A percentile compares a stretch with the other conserved stretches of the same genome.
Evolutionary conservation across 164 flowering plant species (phyloP).

Genomic region (Taxillus chinensis): DNA sequence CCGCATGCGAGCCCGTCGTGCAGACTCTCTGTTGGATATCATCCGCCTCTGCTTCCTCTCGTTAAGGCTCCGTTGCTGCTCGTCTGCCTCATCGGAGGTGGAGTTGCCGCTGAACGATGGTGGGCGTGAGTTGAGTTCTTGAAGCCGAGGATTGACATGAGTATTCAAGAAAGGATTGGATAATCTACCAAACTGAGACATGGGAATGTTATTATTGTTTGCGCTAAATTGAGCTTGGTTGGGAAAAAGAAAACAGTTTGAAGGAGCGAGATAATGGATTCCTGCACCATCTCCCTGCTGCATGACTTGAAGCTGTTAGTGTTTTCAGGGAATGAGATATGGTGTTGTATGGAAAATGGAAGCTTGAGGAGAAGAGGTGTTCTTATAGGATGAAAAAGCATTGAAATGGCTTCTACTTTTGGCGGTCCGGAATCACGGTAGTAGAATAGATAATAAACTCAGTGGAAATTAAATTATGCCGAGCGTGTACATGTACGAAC

Average conservation of each 20-base stretch:
- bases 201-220: constrained; percentile 8
- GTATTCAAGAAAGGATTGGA: constrained; percentile 19
- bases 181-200: constrained; percentile 19
- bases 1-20: constrained; percentile 85
- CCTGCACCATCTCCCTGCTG: neutral
- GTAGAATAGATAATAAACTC: too few species aligned
- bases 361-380: neutral
- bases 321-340: neutral
- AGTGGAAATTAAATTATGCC: too few species aligned
- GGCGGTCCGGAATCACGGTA: too few species aligned
- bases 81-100: constrained; percentile 81
- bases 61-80: constrained; percentile 48
- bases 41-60: constrained; percentile 87
- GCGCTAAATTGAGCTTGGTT: neutral
- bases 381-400: neutral
- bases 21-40: constrained; percentile 94
- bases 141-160: constrained; percentile 28
- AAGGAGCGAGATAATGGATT: neutral
- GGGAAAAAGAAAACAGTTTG: neutral
- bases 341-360: neutral
- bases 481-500: too few species aligned
- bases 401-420: too few species aligned
- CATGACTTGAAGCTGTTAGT: neutral
- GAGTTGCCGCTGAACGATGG: constrained; percentile 55
- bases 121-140: constrained; percentile 32